phyloP scores from a whole-genome alignment of 1,139 yeast genomes.

The Geotrichum phurueaensis region DNA sequence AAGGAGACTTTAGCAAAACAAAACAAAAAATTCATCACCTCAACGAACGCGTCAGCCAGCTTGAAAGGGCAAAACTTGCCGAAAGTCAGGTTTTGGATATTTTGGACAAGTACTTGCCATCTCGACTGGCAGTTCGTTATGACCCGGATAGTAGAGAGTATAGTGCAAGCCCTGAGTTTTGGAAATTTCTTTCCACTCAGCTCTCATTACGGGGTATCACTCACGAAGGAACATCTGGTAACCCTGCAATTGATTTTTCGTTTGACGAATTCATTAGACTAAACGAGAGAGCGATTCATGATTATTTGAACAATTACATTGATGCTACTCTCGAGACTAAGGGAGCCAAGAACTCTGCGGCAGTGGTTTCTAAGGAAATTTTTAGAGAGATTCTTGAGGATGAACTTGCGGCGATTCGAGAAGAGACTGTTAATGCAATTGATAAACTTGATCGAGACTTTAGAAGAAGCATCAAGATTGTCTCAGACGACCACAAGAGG shows the following conservation, averaged over 20 bases:
- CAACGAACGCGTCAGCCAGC: constrained; percentile 7
- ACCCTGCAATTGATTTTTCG: constrained; percentile 1
- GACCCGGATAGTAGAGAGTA: constrained; percentile 13
- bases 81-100: constrained; percentile 6
- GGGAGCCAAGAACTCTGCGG: constrained; percentile 3
- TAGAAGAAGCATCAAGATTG: neutral
- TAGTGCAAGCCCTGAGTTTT: constrained; percentile 17
- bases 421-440: constrained; percentile 9
- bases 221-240: neutral
- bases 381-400: constrained; percentile 9
- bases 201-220: constrained; percentile 2
- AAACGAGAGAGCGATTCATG: constrained; percentile 11
- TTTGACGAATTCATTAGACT: constrained; percentile 13
- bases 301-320: constrained; percentile 7
- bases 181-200: constrained; percentile 14
- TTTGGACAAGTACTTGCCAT: constrained; percentile 15
- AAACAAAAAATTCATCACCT: constrained; percentile 9
- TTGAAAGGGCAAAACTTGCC: constrained; percentile 10
- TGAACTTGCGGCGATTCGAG: constrained; percentile 10
- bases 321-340: neutral
- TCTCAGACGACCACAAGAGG: neutral
- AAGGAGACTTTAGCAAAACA: neutral
- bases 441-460: constrained; percentile 2
- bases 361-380: constrained; percentile 11
- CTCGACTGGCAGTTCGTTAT: constrained; percentile 8